Evolutionary conservation across 2,329 filamentous ascomycete genomes (phyloP).

Genomic region (Bipolaris zeicola): DNA sequence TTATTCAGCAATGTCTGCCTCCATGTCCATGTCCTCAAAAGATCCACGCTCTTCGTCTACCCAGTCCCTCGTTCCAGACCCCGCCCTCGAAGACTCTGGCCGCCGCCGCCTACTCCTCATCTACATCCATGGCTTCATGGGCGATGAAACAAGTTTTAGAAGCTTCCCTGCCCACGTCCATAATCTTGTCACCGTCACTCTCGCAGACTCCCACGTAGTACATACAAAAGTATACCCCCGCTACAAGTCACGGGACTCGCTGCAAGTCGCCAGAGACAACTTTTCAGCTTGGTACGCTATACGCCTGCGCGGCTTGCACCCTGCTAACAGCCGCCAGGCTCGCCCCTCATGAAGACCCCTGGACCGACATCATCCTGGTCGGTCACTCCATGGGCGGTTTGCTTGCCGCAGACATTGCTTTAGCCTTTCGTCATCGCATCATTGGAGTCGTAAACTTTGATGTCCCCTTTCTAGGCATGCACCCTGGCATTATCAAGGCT

Average conservation of each 20-base stretch:
- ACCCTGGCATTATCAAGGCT: conserved; percentile 83
- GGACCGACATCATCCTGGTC: conserved; percentile 79
- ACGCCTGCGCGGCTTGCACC: not conserved
- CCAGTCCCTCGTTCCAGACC: conserved; percentile 52
- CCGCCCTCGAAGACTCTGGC: conserved; percentile 35
- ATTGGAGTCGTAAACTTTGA: conserved; percentile 83
- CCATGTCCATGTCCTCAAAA: conserved; percentile 37
- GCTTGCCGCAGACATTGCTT: conserved; percentile 76
- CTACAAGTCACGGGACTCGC: conserved; percentile 75
- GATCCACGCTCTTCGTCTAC: conserved; percentile 55
- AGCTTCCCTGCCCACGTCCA: conserved; percentile 90
- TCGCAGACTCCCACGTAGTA: conserved; percentile 76
- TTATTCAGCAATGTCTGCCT: conserved; percentile 33
- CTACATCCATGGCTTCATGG: conserved; percentile 91
- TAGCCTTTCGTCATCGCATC: conserved; percentile 77
- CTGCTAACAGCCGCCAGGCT: conserved; percentile 59
- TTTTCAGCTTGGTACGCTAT: conserved; percentile 72
- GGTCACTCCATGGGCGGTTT: conserved; percentile 93
- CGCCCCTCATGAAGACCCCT: conserved; percentile 72
- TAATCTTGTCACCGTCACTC: conserved; percentile 67
- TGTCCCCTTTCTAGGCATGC: conserved; percentile 84
- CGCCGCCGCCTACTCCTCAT: conserved; percentile 70
- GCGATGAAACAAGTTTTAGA: conserved; percentile 83
- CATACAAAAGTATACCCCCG: conserved; percentile 86
- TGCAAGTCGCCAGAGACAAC: conserved; percentile 76